These are phyloP conservation scores for Ogataea pini DNA, from an alignment of 805 yeast genomes.

Conservation along the genomic window DNA sequence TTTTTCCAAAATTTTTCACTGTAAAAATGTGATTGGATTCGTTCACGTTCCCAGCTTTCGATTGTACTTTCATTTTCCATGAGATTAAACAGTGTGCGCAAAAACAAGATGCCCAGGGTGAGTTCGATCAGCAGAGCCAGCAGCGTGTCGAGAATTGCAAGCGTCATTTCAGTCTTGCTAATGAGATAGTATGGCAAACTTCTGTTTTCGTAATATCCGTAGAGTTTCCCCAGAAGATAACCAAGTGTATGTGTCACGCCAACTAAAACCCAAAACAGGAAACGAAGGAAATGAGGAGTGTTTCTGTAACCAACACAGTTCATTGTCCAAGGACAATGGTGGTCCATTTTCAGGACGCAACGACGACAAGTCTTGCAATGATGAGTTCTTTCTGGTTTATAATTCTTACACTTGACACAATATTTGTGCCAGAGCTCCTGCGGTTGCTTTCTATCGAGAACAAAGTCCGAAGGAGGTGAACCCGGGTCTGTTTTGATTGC, in stretches of 20 bases:
- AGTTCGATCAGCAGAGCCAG: slow-evolving; percentile 58
- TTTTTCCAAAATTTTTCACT: slow-evolving; percentile 54
- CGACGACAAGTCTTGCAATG: slow-evolving; percentile 77
- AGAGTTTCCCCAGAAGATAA: slow-evolving; percentile 43
- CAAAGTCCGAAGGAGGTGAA: slow-evolving; percentile 51
- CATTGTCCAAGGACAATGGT: slow-evolving; percentile 92
- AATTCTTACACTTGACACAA: slow-evolving; percentile 70
- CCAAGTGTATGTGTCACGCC: slow-evolving; percentile 49
- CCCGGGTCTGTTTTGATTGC: slow-evolving; percentile 77
- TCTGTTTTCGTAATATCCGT: slow-evolving; percentile 47
- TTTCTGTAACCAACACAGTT: slow-evolving; percentile 85
- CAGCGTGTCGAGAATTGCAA: slow-evolving; percentile 56
- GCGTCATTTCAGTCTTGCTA: slow-evolving; percentile 50
- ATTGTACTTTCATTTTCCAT: slow-evolving; percentile 80
- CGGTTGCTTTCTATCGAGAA: slow-evolving; percentile 31
- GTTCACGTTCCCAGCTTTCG: slow-evolving; percentile 89
- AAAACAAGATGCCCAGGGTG: slow-evolving; percentile 57
- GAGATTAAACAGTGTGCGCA: slow-evolving; percentile 61
- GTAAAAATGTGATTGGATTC: slow-evolving; percentile 67
- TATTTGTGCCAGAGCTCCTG: slow-evolving; percentile 55
- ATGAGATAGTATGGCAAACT: slow-evolving; percentile 58
- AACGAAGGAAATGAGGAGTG: slow-evolving; percentile 77
- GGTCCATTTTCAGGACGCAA: slow-evolving; percentile 91
- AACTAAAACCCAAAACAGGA: slow-evolving; percentile 63
- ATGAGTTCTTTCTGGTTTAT: slow-evolving; percentile 82